phyloP scores from a whole-genome alignment of 2,329 filamentous ascomycete species.

The Orbilia javanica region DNA sequence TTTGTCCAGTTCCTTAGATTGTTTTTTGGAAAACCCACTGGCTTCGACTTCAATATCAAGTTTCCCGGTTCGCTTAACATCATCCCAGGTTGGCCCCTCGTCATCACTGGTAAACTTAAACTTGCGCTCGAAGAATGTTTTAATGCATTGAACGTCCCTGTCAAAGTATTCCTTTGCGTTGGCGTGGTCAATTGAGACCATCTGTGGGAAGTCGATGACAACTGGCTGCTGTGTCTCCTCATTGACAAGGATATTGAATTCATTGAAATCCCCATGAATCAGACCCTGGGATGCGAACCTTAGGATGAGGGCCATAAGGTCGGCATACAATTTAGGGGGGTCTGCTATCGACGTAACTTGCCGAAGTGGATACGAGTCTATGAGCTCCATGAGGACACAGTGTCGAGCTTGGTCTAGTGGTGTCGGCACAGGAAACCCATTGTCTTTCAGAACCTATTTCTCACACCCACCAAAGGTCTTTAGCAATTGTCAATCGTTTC shows the following conservation, averaged over 20 bases:
- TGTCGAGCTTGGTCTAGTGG: constrained; percentile 91
- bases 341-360: constrained; percentile 88
- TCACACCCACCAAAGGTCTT: constrained; percentile 1
- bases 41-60: constrained; percentile 91
- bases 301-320: constrained; percentile 87
- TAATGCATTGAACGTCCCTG: constrained; percentile 93
- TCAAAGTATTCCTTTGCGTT: constrained; percentile 99
- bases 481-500: constrained; percentile 22
- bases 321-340: constrained; percentile 87
- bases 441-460: constrained; percentile 73
- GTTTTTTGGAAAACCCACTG: constrained; percentile 95
- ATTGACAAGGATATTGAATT: constrained; percentile 97
- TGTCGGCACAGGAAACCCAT: constrained; percentile 89
- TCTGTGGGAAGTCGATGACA: constrained; percentile 97
- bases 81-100: constrained; percentile 87
- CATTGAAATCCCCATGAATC: constrained; percentile 98
- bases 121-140: constrained; percentile 88
- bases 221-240: constrained; percentile 77
- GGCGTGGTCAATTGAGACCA: constrained; percentile 92
- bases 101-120: constrained; percentile 88
- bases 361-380: constrained; percentile 90
- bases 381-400: constrained; percentile 93
- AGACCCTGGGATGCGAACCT: constrained; percentile 85
- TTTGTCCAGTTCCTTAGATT: constrained; percentile 90
- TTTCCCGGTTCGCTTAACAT: constrained; percentile 78